Percentiles rank a stretch among this genome's conserved stretches.
phyloP scores from a whole-genome alignment of 495 filamentous ascomycete species.

The Neurospora sp. region DNA sequence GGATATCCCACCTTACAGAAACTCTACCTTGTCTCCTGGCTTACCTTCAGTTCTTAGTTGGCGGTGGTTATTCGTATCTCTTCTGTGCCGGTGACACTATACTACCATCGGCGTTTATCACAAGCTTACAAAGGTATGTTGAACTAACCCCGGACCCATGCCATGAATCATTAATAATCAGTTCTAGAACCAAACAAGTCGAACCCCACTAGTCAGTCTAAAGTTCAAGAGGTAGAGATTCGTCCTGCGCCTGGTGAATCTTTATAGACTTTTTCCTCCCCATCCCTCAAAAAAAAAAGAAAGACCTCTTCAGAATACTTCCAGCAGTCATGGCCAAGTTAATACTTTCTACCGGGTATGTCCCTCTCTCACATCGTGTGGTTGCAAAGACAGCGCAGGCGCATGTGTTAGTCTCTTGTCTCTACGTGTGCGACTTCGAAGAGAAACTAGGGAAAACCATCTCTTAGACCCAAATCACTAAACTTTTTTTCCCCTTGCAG shows the following conservation, averaged over 20 bases:
- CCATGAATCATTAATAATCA: background rate
- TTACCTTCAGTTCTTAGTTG: too few relatives aligned
- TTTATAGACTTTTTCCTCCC: background rate
- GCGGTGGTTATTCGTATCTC: background rate
- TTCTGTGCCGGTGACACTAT: background rate
- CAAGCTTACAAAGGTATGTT: background rate
- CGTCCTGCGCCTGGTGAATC: background rate
- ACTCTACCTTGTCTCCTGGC: too few relatives aligned
- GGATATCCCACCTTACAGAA: background rate
- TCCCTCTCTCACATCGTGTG: background rate
- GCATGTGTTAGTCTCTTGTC: background rate
- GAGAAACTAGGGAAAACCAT: background rate
- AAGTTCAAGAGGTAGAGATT: background rate
- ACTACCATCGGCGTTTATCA: background rate
- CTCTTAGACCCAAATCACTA: constrained; percentile 4
- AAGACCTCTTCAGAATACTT: background rate
- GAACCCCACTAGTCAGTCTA: background rate
- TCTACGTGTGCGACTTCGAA: background rate
- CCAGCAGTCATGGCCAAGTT: constrained; percentile 54
- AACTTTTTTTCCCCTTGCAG: constrained; percentile 27
- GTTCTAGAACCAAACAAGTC: background rate
- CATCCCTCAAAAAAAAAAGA: background rate
- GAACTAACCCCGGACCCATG: background rate
- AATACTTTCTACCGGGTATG: constrained; percentile 81
- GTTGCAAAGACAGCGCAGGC: background rate